These are phyloP conservation scores for Fonsecaea monophora DNA, from an alignment of 2,329 filamentous ascomycete species.

Conservation along the genomic window DNA sequence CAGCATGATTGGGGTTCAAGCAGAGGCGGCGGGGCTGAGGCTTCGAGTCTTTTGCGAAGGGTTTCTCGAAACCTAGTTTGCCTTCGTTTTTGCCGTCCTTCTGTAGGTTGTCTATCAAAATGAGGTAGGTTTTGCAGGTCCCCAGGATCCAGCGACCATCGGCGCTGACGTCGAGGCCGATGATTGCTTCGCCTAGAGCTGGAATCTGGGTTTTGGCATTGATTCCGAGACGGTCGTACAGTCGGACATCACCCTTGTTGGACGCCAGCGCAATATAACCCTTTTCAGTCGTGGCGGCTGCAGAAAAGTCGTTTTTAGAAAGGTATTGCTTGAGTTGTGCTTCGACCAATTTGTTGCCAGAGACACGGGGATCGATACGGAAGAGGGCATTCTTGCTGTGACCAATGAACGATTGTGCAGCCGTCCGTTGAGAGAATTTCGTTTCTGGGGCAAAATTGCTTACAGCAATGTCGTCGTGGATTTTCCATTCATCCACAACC, in stretches of 20 bases:
- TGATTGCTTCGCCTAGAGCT: constrained; percentile 91
- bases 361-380: constrained; percentile 87
- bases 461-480: constrained; percentile 94
- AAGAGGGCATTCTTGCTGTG: constrained; percentile 92
- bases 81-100: constrained; percentile 95
- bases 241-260: constrained; percentile 95
- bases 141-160: constrained; percentile 95
- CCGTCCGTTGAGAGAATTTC: constrained; percentile 97
- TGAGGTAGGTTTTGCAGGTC: constrained; percentile 90
- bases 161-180: constrained; percentile 92
- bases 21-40: constrained; percentile 90
- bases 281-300: constrained; percentile 91
- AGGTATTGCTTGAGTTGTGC: constrained; percentile 92
- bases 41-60: constrained; percentile 90
- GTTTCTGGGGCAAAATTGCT: constrained; percentile 91
- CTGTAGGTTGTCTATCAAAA: constrained; percentile 90
- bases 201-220: constrained; percentile 98
- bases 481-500: constrained; percentile 97
- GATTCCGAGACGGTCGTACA: constrained; percentile 95
- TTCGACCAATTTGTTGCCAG: constrained; percentile 91
- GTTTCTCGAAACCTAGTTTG: constrained; percentile 95
- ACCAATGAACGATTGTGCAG: constrained; percentile 92
- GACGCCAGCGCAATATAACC: constrained; percentile 96
- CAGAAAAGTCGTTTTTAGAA: constrained; percentile 97
- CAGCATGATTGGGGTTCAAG: constrained; percentile 88